Evolutionary conservation across 805 yeast species (phyloP), one percentile per base, ranked within the genome.

Genomic region (Soucietia sequanensis): DNA sequence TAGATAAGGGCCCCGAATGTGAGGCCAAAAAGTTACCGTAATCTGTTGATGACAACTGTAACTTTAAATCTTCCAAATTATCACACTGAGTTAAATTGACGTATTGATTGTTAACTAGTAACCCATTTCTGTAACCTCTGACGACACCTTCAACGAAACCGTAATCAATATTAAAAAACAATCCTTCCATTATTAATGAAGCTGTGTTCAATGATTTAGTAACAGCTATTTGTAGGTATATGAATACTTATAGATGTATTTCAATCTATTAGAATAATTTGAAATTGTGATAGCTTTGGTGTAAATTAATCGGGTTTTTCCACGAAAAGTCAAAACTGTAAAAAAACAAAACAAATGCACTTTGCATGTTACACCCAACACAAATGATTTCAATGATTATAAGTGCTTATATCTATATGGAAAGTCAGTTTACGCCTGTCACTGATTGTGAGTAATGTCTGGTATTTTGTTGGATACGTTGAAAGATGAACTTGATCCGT

Each of bases 131-230:
- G 71, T 90, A 87, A 15, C 99, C 99, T 54, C 99, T 81, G 27
- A 91, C 95, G 22, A 95, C 77, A 29, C 91, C 99, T 65, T 93
- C 99, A 48, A 93, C 75, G 66, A 75, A 93, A 15, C 99, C 99
- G 59, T 75, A 58, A 58, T 91, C 90, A 43, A 89, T 73, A 68
- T 93, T 93, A 69, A 93, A 93, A 62, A 73, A 88, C 32, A 91
- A 74, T 18, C 97, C 97, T 60, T 93, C 98, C 99, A 91, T 91
- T 34, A 35, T 34, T n/a, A 14, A 9, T 21, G 8, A 11, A 21
- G 23, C 11, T n/a, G n/a, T n/a, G 13, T 5, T 25, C 23, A 20
- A 15, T 14, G 19, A 17, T n/a, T 23, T 23, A 23, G 11, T 14
- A 14, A 14, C 25, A 23, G 12, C 11, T 14, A 23, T n/a, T n/a